Base-by-base conservation (phyloP, 768 basidiomycete species). In the Auriculariales sp. region DNA sequence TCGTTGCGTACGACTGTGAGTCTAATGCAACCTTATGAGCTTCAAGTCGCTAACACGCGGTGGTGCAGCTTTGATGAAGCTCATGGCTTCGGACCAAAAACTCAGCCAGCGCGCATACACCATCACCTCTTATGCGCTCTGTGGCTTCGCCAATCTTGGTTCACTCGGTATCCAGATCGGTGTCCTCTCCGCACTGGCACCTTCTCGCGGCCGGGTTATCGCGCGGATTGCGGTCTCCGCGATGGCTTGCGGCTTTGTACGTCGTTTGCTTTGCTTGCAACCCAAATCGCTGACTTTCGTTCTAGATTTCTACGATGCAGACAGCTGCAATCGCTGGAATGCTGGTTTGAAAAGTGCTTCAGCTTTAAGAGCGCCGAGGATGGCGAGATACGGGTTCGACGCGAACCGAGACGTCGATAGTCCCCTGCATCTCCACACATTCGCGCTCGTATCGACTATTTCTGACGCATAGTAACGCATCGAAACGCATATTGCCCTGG, bases 141-240 rank as follows among this genome's bases (percentile, higher is more conserved):
- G 89, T 63, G 92, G 92, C 9, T 94, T 94, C 59, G 87, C 87
- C 52, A 93, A 93, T 62, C 69, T 89, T 39, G 78, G 83, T 49
- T 86, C 86, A 5, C 69, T 91, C 24, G 91, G 90, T 59, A 89
- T 93, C 56, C 86, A 91, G 62, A 77, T 86, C 52, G 83, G 83
- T 58, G 83, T 85, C 60, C 69, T 85, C 46, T 68, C 71, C 44
- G 78, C 80, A 22, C 69, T 85, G 25, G 83, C 83, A 19, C 83
- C 83, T 3, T 69, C 80, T 22, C 75, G 80, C 53, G 71, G 73
- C 49, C 83, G 75, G 58, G 67, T 75, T 54, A 92, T 94, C 56
- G 80, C 83, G 27, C 71, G 70, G 7, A 70, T 80, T 45, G 83
- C 86, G 15, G 53, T 68, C 15, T 83, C 81, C 52, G 81, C 81